Percentiles rank a stretch among this genome's conserved stretches.
Evolutionary conservation across 179 eudicot genomes (phyloP).

Genomic region (Kewa caespitosa): DNA sequence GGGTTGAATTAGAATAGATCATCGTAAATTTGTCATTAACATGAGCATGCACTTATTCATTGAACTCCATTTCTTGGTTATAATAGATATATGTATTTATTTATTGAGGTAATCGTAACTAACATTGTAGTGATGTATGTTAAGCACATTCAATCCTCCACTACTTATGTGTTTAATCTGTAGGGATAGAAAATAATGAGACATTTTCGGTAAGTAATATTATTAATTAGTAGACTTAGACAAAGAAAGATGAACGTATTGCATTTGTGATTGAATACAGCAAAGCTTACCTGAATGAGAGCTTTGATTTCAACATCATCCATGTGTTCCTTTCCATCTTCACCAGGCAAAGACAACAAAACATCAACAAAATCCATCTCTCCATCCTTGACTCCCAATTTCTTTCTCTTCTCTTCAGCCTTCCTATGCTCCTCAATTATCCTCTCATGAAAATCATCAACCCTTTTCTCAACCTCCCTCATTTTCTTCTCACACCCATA

Average conservation of each 20-base stretch:
- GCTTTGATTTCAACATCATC: constrained; percentile 92
- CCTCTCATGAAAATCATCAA: constrained; percentile 75
- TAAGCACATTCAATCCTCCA: too few species aligned
- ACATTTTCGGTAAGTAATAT: too few species aligned
- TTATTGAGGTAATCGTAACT: too few species aligned
- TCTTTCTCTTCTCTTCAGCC: constrained; percentile 25
- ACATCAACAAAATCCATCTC: constrained; percentile 92
- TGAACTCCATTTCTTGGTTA: background rate
- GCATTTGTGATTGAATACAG: background rate
- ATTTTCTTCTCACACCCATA: constrained; percentile 84
- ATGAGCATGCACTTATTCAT: background rate
- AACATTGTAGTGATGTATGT: too few species aligned
- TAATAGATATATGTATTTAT: too few species aligned
- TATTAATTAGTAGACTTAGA: too few species aligned
- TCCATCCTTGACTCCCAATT: constrained; percentile 32
- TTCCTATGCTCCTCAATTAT: constrained; percentile 74
- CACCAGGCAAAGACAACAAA: constrained; percentile 79
- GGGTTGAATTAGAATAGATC: too few species aligned
- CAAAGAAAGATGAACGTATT: too few species aligned
- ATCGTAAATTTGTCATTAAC: too few species aligned
- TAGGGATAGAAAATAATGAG: too few species aligned
- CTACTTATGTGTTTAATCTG: too few species aligned
- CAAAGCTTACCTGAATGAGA: constrained; percentile 64
- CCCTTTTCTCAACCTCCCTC: constrained; percentile 91
- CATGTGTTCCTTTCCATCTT: constrained; percentile 73